Percentiles rank a stretch among this genome's conserved stretches.
phyloP scores from a whole-genome alignment of 257 asterid species.

The Penstemon eatonii region DNA sequence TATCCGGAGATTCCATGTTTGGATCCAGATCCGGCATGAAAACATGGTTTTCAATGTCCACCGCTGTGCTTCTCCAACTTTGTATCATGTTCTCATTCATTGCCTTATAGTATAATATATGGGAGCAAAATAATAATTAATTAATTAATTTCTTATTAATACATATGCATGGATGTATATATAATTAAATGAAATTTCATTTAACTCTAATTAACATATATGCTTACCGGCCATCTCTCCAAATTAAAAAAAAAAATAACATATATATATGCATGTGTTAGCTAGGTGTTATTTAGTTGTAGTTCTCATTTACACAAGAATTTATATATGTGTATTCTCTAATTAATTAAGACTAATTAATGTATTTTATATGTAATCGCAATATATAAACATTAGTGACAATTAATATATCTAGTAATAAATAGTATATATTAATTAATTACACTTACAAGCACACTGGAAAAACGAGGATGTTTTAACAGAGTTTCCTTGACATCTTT shows the following conservation, averaged over 20 bases:
- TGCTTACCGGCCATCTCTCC: no score
- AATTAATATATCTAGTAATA: no score
- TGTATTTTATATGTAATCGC: no score
- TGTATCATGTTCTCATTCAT: not conserved
- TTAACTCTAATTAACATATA: no score
- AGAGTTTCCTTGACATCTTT: not conserved
- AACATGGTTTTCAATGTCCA: constrained; percentile 5
- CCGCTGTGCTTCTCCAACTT: constrained; percentile 13
- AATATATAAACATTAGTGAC: no score
- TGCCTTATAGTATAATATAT: not conserved
- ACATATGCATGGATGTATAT: not conserved
- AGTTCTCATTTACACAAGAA: no score
- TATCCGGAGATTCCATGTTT: constrained; percentile 8
- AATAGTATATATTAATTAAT: not conserved
- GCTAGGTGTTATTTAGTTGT: not conserved
- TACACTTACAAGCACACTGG: constrained; percentile 17
- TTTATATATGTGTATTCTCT: no score
- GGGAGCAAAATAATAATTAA: no score
- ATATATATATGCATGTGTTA: not conserved
- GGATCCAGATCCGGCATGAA: constrained; percentile 10
- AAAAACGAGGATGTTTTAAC: constrained; percentile 12
- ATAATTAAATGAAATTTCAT: not conserved
- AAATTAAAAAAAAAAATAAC: not conserved
- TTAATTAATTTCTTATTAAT: no score
- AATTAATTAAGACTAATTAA: no score